These are phyloP conservation scores for Trichoderma endophyticum DNA, from an alignment of 2,329 filamentous ascomycete species.

Conservation along the genomic window DNA sequence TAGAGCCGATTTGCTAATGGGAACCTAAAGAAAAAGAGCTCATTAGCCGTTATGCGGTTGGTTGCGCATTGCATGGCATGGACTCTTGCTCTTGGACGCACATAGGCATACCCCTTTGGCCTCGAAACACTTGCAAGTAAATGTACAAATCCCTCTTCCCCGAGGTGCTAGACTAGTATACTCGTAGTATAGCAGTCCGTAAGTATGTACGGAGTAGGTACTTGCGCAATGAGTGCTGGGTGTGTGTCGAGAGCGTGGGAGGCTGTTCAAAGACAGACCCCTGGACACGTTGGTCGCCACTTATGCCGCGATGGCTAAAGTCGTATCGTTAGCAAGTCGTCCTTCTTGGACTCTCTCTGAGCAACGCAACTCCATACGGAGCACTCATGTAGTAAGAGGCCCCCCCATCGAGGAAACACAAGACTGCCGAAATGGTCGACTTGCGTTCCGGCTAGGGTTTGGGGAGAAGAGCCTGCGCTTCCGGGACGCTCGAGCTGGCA, in stretches of 20 bases:
- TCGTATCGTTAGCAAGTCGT: constrained; percentile 1
- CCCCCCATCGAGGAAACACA: not conserved
- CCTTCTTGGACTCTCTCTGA: not conserved
- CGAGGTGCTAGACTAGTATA: not conserved
- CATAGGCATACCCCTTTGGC: not conserved
- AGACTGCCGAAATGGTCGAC: constrained; percentile 16
- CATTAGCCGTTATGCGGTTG: constrained; percentile 15
- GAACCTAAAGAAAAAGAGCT: not conserved
- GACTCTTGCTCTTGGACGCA: not conserved
- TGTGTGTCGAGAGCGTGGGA: not conserved
- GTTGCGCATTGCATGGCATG: constrained; percentile 8
- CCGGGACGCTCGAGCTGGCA: constrained; percentile 6
- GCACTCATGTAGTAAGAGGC: not conserved
- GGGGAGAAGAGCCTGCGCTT: constrained; percentile 9
- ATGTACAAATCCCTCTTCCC: not conserved
- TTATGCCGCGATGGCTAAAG: constrained; percentile 7
- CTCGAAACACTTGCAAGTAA: not conserved
- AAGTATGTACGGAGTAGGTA: not conserved
- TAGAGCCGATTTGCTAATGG: not conserved
- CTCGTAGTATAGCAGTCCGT: not conserved
- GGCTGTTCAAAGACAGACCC: not conserved
- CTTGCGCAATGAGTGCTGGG: not conserved
- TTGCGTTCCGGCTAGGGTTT: constrained; percentile 4
- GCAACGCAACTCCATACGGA: not conserved
- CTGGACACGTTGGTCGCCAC: not conserved